These are phyloP conservation scores for Claviceps spartinae DNA, from an alignment of 2,329 filamentous ascomycete species.

Conservation along the genomic window DNA sequence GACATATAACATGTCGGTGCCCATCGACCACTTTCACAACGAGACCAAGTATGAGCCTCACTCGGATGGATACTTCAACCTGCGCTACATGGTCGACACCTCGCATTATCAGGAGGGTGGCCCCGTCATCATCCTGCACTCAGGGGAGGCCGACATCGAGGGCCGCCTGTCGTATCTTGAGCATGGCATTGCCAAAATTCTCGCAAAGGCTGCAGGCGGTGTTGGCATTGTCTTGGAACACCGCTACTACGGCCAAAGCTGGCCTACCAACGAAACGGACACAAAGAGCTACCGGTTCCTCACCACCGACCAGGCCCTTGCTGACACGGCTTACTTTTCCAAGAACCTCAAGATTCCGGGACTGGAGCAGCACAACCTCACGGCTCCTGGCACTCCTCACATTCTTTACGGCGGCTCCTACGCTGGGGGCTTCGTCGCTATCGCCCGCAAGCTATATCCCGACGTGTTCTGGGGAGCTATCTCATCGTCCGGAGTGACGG, in stretches of 20 bases:
- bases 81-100: slow-evolving; percentile 77
- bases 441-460: slow-evolving; percentile 64
- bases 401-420: slow-evolving; percentile 78
- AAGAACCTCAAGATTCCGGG: slow-evolving; percentile 57
- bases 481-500: slow-evolving; percentile 65
- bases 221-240: slow-evolving; percentile 75
- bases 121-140: slow-evolving; percentile 64
- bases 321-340: slow-evolving; percentile 72
- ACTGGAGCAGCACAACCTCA: slow-evolving; percentile 53
- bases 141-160: slow-evolving; percentile 54
- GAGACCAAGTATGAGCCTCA: slow-evolving; percentile 68
- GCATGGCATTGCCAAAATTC: slow-evolving; percentile 61
- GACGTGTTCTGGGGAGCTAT: slow-evolving; percentile 69
- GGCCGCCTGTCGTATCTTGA: slow-evolving; percentile 56
- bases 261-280: slow-evolving; percentile 50
- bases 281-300: slow-evolving; percentile 66
- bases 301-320: slow-evolving; percentile 69
- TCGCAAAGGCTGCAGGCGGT: slow-evolving; percentile 58
- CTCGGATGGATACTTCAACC: slow-evolving; percentile 48
- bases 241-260: slow-evolving; percentile 71
- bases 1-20: slow-evolving; percentile 26
- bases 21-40: slow-evolving; percentile 74
- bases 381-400: slow-evolving; percentile 51
- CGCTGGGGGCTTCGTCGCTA: slow-evolving; percentile 65
- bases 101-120: slow-evolving; percentile 63